These are phyloP conservation scores for Ailanthus altissimus DNA, from an alignment of 345 rosid species.

Conservation along the genomic window DNA sequence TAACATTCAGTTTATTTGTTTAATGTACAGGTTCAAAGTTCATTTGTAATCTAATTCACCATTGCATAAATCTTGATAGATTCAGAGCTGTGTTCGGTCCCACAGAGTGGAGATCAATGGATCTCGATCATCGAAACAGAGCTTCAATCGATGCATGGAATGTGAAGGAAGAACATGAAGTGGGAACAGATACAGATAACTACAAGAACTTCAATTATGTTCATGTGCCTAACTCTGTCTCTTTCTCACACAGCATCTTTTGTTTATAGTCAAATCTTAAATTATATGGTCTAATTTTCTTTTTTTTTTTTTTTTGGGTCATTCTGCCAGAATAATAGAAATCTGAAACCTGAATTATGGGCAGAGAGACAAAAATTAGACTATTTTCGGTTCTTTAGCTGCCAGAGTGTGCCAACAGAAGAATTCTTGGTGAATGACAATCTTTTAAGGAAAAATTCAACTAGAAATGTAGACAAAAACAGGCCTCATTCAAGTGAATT, in stretches of 20 bases:
- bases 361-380: conserved; percentile 33
- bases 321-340: conserved; percentile 35
- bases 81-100: conserved; percentile 50
- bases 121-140: conserved; percentile 21
- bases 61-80: conserved; percentile 27
- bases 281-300: conserved; percentile 7
- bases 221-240: conserved; percentile 37
- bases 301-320: background rate
- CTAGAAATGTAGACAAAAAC: conserved; percentile 4
- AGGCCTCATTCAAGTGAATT: conserved; percentile 33
- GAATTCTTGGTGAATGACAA: conserved; percentile 38
- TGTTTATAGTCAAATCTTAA: background rate
- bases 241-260: background rate
- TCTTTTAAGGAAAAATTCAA: conserved; percentile 22
- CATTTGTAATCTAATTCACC: background rate
- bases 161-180: conserved; percentile 23
- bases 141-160: conserved; percentile 29
- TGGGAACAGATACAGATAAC: conserved; percentile 22
- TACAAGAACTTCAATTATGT: conserved; percentile 37
- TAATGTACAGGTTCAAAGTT: background rate
- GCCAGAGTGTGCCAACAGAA: conserved; percentile 41
- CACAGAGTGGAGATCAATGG: conserved; percentile 33
- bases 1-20: background rate
- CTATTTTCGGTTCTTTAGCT: conserved; percentile 34
- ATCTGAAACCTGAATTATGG: conserved; percentile 23